Conservation (phyloP, 805 yeast genomes). For the Ogataea henricii region DNA sequence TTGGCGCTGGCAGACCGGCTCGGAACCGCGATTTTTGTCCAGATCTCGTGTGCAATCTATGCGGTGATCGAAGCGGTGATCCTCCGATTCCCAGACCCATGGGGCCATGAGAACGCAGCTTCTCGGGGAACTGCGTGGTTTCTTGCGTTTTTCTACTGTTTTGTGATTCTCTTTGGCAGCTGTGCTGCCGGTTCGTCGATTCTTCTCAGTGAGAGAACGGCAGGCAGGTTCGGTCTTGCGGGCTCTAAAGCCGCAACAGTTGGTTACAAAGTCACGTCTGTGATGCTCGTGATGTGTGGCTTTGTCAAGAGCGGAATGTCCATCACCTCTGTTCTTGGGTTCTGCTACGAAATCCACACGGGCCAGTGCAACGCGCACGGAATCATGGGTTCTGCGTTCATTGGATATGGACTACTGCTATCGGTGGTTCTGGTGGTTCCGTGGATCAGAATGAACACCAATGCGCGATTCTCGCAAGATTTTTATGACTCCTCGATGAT, state of each 20-base stretch:
- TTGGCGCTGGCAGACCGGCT: constrained; percentile 56
- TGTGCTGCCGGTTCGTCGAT: constrained; percentile 53
- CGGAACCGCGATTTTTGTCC: constrained; percentile 48
- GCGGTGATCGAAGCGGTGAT: constrained; percentile 57
- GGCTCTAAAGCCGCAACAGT: constrained; percentile 39
- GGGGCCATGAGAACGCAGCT: constrained; percentile 67
- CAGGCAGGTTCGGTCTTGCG: constrained; percentile 38
- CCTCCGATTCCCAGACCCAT: constrained; percentile 62
- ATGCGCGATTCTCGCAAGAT: constrained; percentile 66
- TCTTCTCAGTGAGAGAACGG: constrained; percentile 33
- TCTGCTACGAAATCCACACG: constrained; percentile 78
- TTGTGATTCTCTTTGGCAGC: constrained; percentile 55
- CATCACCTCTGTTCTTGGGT: constrained; percentile 81
- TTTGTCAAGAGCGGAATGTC: constrained; percentile 83
- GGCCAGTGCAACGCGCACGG: constrained; percentile 98
- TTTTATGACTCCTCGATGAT: constrained; percentile 79
- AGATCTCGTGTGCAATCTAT: constrained; percentile 48
- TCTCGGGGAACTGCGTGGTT: constrained; percentile 72
- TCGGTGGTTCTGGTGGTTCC: constrained; percentile 68
- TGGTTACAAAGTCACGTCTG: constrained; percentile 48
- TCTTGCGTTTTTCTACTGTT: constrained; percentile 47
- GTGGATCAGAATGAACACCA: constrained; percentile 60
- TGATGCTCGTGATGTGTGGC: constrained; percentile 55
- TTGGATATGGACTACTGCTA: constrained; percentile 75
- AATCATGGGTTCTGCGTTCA: constrained; percentile 90